Evolutionary conservation across 306 rosid species (phyloP).

Genomic region (Quercus glauca): DNA sequence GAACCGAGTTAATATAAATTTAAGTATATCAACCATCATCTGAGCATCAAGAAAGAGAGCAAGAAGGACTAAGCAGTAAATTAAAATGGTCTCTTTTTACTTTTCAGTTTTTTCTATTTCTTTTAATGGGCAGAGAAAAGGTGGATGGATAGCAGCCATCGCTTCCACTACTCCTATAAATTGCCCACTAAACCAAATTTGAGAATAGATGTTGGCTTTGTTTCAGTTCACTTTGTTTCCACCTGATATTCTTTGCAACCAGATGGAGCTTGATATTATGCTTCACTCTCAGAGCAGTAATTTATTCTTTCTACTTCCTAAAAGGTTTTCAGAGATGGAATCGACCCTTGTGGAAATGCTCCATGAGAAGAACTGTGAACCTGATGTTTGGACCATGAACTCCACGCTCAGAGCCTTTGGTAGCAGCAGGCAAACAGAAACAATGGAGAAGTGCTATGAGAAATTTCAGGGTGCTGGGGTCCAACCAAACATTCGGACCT

Average conservation of each 20-base stretch:
- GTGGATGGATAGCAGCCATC: neutral
- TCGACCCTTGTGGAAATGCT: conserved; percentile 76
- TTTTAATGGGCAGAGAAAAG: conserved; percentile 7
- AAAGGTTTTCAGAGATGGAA: conserved; percentile 91
- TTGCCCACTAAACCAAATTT: conserved; percentile 7
- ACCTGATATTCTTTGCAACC: conserved; percentile 24
- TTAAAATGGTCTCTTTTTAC: neutral
- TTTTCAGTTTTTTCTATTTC: neutral
- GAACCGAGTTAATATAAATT: conserved; percentile 1
- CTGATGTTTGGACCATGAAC: conserved; percentile 95
- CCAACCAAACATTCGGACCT: conserved; percentile 81
- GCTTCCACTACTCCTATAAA: neutral
- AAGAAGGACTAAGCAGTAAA: neutral
- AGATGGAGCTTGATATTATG: conserved; percentile 24
- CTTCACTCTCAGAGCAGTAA: conserved; percentile 18
- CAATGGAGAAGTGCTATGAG: conserved; percentile 90
- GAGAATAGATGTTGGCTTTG: neutral
- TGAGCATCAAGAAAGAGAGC: conserved; percentile 2
- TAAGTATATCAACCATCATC: conserved; percentile 2
- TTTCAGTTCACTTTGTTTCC: neutral
- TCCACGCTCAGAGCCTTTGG: conserved; percentile 93
- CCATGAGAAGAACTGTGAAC: conserved; percentile 54
- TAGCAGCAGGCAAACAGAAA: conserved; percentile 74
- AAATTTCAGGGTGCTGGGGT: conserved; percentile 82
- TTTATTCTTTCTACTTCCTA: conserved; percentile 17